These are phyloP conservation scores for Hemileccinum rubropunctum DNA, from an alignment of 768 basidiomycete genomes.

Conservation along the genomic window DNA sequence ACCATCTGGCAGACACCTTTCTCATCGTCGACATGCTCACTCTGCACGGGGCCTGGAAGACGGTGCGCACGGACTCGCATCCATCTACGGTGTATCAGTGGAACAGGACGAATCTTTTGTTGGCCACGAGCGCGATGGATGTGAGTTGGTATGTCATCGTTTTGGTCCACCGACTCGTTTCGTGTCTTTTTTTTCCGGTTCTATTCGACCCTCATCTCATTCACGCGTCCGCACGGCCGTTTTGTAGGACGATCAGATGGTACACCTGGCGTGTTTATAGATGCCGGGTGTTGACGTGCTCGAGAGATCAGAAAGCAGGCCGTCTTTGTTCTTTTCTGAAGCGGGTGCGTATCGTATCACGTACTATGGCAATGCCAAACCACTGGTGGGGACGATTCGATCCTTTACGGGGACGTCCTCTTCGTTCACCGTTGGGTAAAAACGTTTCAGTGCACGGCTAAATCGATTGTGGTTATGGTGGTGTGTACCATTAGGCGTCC, in stretches of 20 bases:
- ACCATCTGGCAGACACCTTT: constrained; percentile 71
- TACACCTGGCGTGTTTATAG: constrained; percentile 34
- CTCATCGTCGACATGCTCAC: constrained; percentile 56
- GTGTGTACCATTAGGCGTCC: too few species aligned
- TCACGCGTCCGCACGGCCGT: not conserved
- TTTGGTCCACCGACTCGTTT: too few species aligned
- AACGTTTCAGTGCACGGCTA: too few species aligned
- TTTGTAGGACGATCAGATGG: constrained; percentile 55
- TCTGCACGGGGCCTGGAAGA: constrained; percentile 46
- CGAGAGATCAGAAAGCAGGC: not conserved
- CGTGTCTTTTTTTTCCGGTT: too few species aligned
- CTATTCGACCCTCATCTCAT: too few species aligned
- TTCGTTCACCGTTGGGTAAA: constrained; percentile 50
- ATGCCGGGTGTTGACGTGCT: not conserved
- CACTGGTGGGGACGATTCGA: constrained; percentile 57
- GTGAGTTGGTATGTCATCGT: constrained; percentile 53
- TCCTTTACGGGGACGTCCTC: constrained; percentile 63
- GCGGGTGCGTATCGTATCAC: constrained; percentile 69
- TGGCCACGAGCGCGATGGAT: constrained; percentile 62
- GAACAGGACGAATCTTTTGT: constrained; percentile 53
- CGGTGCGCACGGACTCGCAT: constrained; percentile 72
- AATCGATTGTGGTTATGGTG: too few species aligned
- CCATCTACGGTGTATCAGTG: constrained; percentile 71
- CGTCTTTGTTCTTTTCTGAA: constrained; percentile 17
- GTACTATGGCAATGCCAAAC: constrained; percentile 79